Evolutionary conservation across 1,284 basidiomycete species (phyloP).

Genomic region (Sanghuangporus sanghuang): DNA sequence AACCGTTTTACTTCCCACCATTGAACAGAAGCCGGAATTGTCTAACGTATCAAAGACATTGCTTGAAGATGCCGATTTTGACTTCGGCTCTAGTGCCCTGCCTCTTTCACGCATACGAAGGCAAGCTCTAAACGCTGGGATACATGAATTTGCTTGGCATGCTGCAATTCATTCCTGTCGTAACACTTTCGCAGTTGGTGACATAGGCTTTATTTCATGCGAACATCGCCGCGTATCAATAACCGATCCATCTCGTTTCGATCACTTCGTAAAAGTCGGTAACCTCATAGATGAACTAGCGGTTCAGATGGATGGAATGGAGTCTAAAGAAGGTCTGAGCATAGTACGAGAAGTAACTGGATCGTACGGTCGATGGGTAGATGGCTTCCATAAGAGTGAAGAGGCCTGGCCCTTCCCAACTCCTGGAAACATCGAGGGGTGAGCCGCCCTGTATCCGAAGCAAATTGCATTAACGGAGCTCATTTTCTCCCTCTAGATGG

Average conservation of each 20-base stretch:
- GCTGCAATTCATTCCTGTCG: constrained; percentile 35
- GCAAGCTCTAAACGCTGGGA: constrained; percentile 31
- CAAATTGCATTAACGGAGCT: not conserved
- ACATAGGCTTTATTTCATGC: constrained; percentile 40
- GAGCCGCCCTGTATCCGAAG: constrained; percentile 18
- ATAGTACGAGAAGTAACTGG: constrained; percentile 21
- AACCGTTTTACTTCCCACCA: constrained; percentile 34
- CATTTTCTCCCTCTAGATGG: constrained; percentile 32
- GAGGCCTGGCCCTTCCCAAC: constrained; percentile 24
- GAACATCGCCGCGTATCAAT: constrained; percentile 15
- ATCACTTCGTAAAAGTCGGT: constrained; percentile 35
- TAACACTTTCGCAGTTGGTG: constrained; percentile 35
- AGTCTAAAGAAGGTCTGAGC: constrained; percentile 15
- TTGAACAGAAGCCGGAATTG: constrained; percentile 27
- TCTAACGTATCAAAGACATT: constrained; percentile 28
- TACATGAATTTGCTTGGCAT: constrained; percentile 39
- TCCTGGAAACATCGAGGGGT: constrained; percentile 36
- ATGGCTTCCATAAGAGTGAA: constrained; percentile 22
- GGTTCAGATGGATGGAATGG: constrained; percentile 4
- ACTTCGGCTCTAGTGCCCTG: constrained; percentile 22
- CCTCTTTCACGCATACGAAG: constrained; percentile 36
- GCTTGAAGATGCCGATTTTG: constrained; percentile 29
- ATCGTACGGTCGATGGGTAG: constrained; percentile 22
- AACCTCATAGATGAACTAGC: constrained; percentile 32
- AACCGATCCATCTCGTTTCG: constrained; percentile 22